Evolutionary conservation across 2,329 filamentous ascomycete species (phyloP).

Genomic region (Raffaelea ambrosiae): DNA sequence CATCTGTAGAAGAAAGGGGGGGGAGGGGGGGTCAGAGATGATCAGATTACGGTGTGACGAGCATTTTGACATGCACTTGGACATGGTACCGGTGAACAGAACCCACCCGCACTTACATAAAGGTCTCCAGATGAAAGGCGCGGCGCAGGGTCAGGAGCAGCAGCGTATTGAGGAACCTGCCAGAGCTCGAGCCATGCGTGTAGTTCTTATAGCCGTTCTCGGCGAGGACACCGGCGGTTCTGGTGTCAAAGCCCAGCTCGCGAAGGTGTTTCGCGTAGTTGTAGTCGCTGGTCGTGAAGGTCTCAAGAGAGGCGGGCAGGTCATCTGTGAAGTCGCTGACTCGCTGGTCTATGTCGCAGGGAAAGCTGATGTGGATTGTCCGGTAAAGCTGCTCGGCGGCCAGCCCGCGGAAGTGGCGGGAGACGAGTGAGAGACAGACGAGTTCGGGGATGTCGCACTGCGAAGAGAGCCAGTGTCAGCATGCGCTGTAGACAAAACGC

Average conservation of each 20-base stretch:
- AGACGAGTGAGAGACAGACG: conserved; percentile 50
- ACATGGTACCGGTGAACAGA: too few species aligned
- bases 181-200: conserved; percentile 45
- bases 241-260: conserved; percentile 47
- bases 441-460: conserved; percentile 40
- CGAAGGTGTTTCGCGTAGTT: conserved; percentile 51
- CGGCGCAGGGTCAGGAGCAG: conserved; percentile 48
- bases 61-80: too few species aligned
- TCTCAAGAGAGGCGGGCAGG: conserved; percentile 50
- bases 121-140: conserved; percentile 45
- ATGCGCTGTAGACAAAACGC: too few species aligned
- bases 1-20: conserved; percentile 31
- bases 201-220: conserved; percentile 46
- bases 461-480: too few species aligned
- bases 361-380: conserved; percentile 51
- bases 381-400: conserved; percentile 52
- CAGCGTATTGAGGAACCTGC: conserved; percentile 56
- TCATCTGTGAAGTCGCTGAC: conserved; percentile 46
- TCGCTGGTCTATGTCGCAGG: conserved; percentile 43
- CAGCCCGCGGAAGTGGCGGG: conserved; percentile 46
- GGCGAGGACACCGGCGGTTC: conserved; percentile 42
- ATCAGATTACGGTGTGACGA: too few species aligned
- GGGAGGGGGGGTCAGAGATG: background rate
- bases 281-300: conserved; percentile 55
- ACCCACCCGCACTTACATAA: conserved; percentile 47